Percentiles rank a stretch among this genome's conserved stretches.
Conservation (phyloP, 148 eudicot species). For the Spergularia marina region DNA sequence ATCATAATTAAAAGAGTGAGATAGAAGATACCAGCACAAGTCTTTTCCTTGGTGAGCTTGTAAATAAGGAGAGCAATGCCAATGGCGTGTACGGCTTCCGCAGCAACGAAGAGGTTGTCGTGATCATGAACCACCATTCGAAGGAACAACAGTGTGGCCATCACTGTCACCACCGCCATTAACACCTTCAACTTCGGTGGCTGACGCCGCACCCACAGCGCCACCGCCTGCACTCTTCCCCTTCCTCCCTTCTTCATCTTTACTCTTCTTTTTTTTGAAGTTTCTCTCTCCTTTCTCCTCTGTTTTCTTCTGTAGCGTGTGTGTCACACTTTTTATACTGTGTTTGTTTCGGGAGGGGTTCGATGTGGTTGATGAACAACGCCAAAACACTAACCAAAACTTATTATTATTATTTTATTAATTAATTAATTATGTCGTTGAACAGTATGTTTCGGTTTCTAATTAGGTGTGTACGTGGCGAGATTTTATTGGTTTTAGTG, state of each 20-base stretch:
- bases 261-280: background rate
- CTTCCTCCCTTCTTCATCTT: slow-evolving; percentile 33
- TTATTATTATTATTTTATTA: background rate
- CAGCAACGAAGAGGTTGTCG: slow-evolving; percentile 58
- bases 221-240: slow-evolving; percentile 39
- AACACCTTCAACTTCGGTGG: slow-evolving; percentile 57
- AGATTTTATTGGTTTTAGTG: no score
- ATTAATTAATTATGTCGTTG: background rate
- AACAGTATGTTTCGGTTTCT: background rate
- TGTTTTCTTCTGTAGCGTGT: background rate
- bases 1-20: background rate
- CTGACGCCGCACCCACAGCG: slow-evolving; percentile 51
- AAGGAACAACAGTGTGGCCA: slow-evolving; percentile 42
- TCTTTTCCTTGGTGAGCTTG: slow-evolving; percentile 57
- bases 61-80: slow-evolving; percentile 55
- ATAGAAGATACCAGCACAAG: slow-evolving; percentile 42
- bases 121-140: slow-evolving; percentile 54
- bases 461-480: no score
- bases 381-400: no score
- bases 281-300: background rate
- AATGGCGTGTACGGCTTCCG: slow-evolving; percentile 66
- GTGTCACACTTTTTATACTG: no score
- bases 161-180: slow-evolving; percentile 36
- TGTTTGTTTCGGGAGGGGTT: no score
- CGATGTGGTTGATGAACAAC: background rate